Evolutionary conservation across 75 land plant genomes (phyloP), one percentile per base, ranked within the genome.

Genomic region (Gnetum montanum): DNA sequence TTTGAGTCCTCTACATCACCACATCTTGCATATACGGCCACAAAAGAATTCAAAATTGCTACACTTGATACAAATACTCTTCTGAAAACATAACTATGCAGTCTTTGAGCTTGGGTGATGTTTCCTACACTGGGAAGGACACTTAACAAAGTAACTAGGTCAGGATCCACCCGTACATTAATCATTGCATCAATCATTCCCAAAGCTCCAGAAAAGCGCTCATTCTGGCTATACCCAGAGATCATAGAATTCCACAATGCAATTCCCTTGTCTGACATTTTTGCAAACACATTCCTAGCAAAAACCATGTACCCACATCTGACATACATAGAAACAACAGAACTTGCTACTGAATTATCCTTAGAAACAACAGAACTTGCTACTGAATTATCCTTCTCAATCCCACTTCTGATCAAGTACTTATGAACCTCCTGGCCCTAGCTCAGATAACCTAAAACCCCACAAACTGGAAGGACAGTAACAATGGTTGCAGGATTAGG

Each of bases 1-100:
- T 20, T 23, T 28, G 62, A 30, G 37, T 46, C 47, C 3, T 31
- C 65, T 12, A 66, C 30, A 23, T 3, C 59, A 1, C 70, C 75
- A 58, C 65, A 72, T 43, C 62, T 72, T 13, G 61, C 75, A 58
- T 72, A 72, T 61, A 72, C 47, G 46, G 66, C 75, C 50, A 72
- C 25, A 11, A 72, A 50, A 27, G 70, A 41, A 28, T 62, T 72
- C 13, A 36, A 18, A 45, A 60, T 51, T 1, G 46, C 23, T 15
- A 46, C 36, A 54, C 60, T 67, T 12, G 67, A 52, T 20, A 18
- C 23, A 25, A 25, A 48, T 22, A n/a, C 13, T 4, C 8, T 24
- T 23, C 4, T 25, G 2, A 38, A 2, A 13, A 38, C 43, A 38
- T 38, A 38, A 38, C n/a, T 38, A 6, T 38, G 43, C n/a, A 38